Evolutionary conservation across 306 rosid genomes (phyloP), one percentile per base, ranked within the genome.

Genomic region (Dryas drummondii): DNA sequence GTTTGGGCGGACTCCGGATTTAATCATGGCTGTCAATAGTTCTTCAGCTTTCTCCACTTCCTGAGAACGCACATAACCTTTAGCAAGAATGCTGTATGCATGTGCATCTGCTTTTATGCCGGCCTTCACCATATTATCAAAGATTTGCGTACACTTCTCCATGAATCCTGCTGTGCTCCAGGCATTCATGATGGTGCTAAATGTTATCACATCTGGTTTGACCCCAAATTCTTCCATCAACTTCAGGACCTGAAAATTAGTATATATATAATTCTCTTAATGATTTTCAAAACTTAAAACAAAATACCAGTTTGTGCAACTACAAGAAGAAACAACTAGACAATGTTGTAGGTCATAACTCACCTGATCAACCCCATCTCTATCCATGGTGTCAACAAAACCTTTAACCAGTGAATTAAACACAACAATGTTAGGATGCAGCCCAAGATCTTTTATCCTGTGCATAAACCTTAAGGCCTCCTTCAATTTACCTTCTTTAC

Each of bases 151-250:
- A 85, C 91, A 83, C 72, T 88, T 86, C 63, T 71, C 90, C 84
- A 88, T 74, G 78, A 81, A 86, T 77, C 96, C 91, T 22, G 93
- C 93, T 71, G 86, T 79, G 90, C 96, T 85, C 96, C 93, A 90
- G 53, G 88, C 93, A 88, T 88, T 90, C 93, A 90, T 86, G 70
- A 88, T 84, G 44, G 90, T 81, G 69, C 96, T 90, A 62, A 71
- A 90, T 64, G 96, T 86, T 75, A 90, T 73, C 76, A 90, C 87
- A 72, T 90, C 96, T 65, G 91, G 91, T 77, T 80, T 80, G 72
- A 90, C 83, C 22, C 82, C 81, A 68, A 76, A 86, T 76, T 90
- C 91, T 47, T 76, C 72, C 96, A 88, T 88, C 90, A 90, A 76
- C 78, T 58, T 77, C 80, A 86, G 70, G 69, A 88, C 93, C 96